phyloP scores from a whole-genome alignment of 2,329 filamentous ascomycete species.

The Cryphonectria japonica region DNA sequence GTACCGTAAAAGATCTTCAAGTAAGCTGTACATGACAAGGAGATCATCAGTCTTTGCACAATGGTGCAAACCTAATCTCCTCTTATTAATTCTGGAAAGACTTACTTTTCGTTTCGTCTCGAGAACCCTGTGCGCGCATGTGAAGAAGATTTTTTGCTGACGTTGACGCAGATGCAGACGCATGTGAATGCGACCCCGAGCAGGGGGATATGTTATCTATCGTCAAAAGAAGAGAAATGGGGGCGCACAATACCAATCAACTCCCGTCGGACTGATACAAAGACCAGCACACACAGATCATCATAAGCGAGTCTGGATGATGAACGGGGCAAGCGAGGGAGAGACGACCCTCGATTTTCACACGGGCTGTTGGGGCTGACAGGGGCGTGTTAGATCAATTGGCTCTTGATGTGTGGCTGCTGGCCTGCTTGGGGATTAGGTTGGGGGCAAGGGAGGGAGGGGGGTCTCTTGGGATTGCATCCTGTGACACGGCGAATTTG shows the following conservation, averaged over 20 bases:
- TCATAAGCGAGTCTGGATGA: neutral
- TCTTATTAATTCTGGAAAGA: neutral
- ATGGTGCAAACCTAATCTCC: neutral
- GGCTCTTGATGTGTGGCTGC: neutral
- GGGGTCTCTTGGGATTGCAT: neutral
- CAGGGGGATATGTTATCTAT: neutral
- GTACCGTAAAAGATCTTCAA: neutral
- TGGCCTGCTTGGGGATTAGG: neutral
- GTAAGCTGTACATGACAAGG: neutral
- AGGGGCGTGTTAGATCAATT: conserved; percentile 14
- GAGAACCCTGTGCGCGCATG: neutral
- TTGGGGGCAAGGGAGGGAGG: neutral
- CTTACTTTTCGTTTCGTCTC: neutral
- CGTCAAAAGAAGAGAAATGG: neutral
- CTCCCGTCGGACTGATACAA: too few species aligned
- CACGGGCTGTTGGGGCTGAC: neutral
- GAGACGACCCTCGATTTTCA: neutral
- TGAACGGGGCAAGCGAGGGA: neutral
- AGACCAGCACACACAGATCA: neutral
- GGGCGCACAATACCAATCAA: too few species aligned
- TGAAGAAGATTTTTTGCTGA: neutral
- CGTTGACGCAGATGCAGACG: neutral
- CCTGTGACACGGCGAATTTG: neutral
- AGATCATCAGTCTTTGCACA: neutral
- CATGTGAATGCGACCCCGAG: neutral